Conservation (phyloP, 2,329 filamentous ascomycete species). For the Colletotrichum chrysophilum region DNA sequence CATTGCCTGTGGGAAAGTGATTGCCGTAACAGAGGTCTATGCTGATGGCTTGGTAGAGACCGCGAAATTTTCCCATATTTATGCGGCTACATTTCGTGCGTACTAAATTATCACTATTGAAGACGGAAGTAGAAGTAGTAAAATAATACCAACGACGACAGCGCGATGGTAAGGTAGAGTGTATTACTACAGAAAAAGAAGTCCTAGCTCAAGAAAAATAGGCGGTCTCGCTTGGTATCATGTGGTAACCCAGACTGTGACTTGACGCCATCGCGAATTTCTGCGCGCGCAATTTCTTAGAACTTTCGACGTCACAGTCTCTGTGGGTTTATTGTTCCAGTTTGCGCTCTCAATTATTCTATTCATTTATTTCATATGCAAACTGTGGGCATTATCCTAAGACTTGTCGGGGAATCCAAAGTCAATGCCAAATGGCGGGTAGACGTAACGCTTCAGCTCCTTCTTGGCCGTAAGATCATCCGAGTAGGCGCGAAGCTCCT, state of each 20-base stretch:
- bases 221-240: too few species aligned
- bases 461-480: conserved; percentile 52
- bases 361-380: background rate
- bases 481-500: conserved; percentile 60
- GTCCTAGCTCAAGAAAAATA: too few species aligned
- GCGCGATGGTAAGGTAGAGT: too few species aligned
- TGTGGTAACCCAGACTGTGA: too few species aligned
- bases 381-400: conserved; percentile 5
- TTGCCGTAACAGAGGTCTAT: background rate
- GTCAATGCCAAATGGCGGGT: conserved; percentile 70
- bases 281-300: background rate
- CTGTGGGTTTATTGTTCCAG: background rate
- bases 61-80: too few species aligned
- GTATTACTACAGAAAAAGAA: too few species aligned
- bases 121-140: too few species aligned
- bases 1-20: background rate
- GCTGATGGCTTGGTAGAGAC: background rate
- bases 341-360: background rate
- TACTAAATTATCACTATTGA: too few species aligned
- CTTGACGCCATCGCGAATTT: background rate
- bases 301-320: background rate
- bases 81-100: too few species aligned
- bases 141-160: too few species aligned
- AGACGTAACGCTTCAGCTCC: conserved; percentile 67
- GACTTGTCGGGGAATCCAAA: conserved; percentile 77